Evolutionary conservation across 495 filamentous ascomycete genomes (phyloP), one percentile per base, ranked within the genome.

Genomic region (Hypomontagnella submonticulosa): DNA sequence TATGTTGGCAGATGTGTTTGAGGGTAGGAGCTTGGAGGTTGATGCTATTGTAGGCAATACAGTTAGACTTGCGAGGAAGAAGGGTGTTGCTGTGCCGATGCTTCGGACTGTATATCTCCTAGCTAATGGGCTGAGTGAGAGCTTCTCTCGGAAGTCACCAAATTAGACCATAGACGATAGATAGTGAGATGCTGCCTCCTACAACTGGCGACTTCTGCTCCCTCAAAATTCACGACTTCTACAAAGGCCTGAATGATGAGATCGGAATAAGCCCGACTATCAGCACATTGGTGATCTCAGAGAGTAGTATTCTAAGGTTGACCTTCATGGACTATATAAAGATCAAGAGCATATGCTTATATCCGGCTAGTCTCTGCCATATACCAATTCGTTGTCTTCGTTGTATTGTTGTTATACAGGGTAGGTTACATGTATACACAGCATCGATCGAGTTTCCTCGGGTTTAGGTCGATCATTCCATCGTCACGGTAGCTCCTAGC

Each of bases 401-500:
- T 67, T 43, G 54, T 60, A 64, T 72, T 71, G 67, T 73, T 73
- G 49, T 53, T 53, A 74, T 74, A 74, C 71, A 74, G 62, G 66
- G 18, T 71, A 67, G 59, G 64, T 69, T 69, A 73, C 69, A 73
- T 70, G 69, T 74, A 72, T 67, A 74, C 63, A 74, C 54, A 59
- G 59, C 38, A 38, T 64, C 41, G 63, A 47, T 46, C 15, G 54
- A 34, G 10, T 34, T 34, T 30, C 49, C 48, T 44, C 54, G 18
- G 46, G 11, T 30, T 27, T 61, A 64, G 15, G 52, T 46, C 44
- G 53, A 20, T 84, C 91, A 99, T 74, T 98, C 96, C 90, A 99
- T 92, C 41, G 81, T 79, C 38, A 90, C 96, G 71, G 90, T 90
- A 49, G 89, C 95, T 40, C 95, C 95, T 23, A 99, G 81, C 69